Base-by-base conservation (phyloP, 495 filamentous ascomycete genomes). In the Lasiosphaeria hispida region DNA sequence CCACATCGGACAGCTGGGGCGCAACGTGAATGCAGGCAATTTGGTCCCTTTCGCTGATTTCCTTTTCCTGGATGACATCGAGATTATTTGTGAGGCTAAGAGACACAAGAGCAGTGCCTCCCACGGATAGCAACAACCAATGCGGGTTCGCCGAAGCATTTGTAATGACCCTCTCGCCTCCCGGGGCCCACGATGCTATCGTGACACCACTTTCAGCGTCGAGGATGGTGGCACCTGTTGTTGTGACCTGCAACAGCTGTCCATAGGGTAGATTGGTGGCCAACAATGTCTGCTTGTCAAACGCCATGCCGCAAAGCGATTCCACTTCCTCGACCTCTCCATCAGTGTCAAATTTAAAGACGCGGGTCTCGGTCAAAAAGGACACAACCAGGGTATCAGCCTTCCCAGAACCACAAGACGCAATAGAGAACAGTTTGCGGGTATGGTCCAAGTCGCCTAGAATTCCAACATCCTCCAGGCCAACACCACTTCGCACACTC, bases 401-500 rank as follows among this genome's bases (percentile, higher is more conserved):
- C 10, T 79, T 75, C 11, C 64, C 63, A 0, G 68, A 63, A 9
- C 71, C 67, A 40, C 72, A 70, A 38, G 84, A 86, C 61, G 79
- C 78, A 10, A 83, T 51, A 7, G 79, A 70, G 62, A 77, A 83
- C 9, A 98, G 68, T 36, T 85, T 84, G 18, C 83, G 82, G 18
- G 91, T 88, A 61, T 88, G 81, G 7, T 83, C 77, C 79, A 96
- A 87, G 48, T 95, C 89, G 7, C 84, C 87, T 9, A 99, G 74
- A 14, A 92, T 77, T 23, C 90, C 92, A 10, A 92, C 69, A 60
- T 97, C 92, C 69, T 96, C 91, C 55, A 99, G 79, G 14, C 94
- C 92, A 50, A 99, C 92, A 15, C 94, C 94, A 67, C 92, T 97
- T 36, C 92, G 86, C 30, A 97, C 87, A 65, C 88, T 96, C 59